Conservation (phyloP, 176 grass and related monocot species). For the Bonia amplexicaulis region DNA sequence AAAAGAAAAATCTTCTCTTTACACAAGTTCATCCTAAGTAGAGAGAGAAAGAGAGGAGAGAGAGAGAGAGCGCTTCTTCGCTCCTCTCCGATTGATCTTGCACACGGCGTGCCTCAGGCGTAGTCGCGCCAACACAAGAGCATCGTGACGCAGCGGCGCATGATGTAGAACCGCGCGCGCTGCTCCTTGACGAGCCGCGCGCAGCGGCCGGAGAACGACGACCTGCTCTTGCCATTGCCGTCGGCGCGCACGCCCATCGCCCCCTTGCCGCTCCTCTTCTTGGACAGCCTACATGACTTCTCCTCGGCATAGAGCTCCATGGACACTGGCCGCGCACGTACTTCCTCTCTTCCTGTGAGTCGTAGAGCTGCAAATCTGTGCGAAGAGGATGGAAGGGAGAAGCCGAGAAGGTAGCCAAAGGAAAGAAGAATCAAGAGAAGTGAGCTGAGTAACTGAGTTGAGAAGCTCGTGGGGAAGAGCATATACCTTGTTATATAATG, state of each 20-base stretch:
- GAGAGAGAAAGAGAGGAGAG: not conserved
- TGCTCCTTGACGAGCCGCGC: constrained; percentile 83
- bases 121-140: constrained; percentile 88
- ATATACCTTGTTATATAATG: constrained; percentile 35
- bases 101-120: constrained; percentile 30
- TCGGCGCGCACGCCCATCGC: constrained; percentile 5
- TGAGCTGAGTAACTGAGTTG: not conserved
- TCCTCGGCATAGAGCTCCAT: constrained; percentile 68
- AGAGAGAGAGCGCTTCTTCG: not conserved
- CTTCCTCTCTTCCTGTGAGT: not conserved
- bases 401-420: not conserved
- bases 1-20: constrained; percentile 7
- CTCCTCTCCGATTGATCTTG: not conserved
- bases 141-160: constrained; percentile 92
- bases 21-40: not conserved
- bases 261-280: constrained; percentile 43
- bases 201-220: constrained; percentile 78
- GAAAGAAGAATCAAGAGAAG: not conserved
- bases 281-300: constrained; percentile 62
- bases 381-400: not conserved
- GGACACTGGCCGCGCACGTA: too few relatives aligned
- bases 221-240: constrained; percentile 15
- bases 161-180: constrained; percentile 85
- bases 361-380: not conserved
- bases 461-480: not conserved